Conservation (phyloP, 2,329 filamentous ascomycete species). For the Apiospora kogelbergensis region DNA sequence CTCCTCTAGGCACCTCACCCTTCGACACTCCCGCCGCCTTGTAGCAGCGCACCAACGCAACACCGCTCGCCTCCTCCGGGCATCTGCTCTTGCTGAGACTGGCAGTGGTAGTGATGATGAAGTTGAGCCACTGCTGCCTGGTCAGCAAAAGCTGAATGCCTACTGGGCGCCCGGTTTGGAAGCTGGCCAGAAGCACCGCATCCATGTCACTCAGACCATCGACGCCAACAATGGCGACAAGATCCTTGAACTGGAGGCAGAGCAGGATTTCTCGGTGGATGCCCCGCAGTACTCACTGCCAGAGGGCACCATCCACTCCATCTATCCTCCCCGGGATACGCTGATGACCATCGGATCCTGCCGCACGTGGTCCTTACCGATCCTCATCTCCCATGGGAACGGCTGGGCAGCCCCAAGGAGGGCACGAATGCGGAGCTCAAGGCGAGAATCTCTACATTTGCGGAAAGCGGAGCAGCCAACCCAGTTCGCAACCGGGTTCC, state of each 20-base stretch:
- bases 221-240: background rate
- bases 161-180: conserved; percentile 20
- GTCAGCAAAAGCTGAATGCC: conserved; percentile 22
- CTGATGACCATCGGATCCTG: conserved; percentile 32
- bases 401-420: conserved; percentile 22
- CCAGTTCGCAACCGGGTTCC: conserved; percentile 26
- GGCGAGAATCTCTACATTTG: too few species aligned
- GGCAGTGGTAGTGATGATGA: conserved; percentile 11
- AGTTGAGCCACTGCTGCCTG: conserved; percentile 14
- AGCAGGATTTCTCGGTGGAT: conserved; percentile 35
- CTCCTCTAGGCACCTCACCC: too few species aligned
- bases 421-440: background rate
- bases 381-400: conserved; percentile 44
- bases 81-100: too few species aligned
- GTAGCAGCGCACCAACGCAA: too few species aligned
- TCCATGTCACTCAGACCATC: conserved; percentile 12
- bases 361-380: conserved; percentile 47
- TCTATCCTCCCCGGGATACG: conserved; percentile 41
- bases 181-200: conserved; percentile 17
- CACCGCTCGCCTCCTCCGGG: too few species aligned
- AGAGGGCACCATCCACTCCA: conserved; percentile 32
- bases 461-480: too few species aligned
- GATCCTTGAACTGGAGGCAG: conserved; percentile 15
- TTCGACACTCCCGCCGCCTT: too few species aligned
- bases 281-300: conserved; percentile 37